Conservation (phyloP, 495 filamentous ascomycete species). For the Hapsidospora chrysogenum region DNA sequence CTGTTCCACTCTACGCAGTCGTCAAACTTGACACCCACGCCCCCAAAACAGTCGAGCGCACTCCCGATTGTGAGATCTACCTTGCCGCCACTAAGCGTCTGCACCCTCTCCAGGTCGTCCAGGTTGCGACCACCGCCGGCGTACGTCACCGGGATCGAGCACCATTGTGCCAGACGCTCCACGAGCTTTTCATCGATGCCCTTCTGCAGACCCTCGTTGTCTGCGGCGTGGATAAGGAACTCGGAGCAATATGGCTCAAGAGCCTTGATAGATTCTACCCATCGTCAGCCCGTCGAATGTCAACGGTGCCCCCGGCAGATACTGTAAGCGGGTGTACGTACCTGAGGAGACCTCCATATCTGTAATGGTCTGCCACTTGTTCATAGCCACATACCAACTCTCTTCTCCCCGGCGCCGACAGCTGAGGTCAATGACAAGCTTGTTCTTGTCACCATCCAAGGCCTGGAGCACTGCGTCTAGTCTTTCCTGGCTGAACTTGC, state of each 20-base stretch:
- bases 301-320: neutral
- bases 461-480: conserved; percentile 54
- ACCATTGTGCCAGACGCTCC: conserved; percentile 60
- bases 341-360: conserved; percentile 84
- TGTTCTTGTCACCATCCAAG: conserved; percentile 55
- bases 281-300: neutral
- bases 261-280: conserved; percentile 53
- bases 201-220: conserved; percentile 81
- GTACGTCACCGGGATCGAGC: conserved; percentile 83
- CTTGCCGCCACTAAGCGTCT: conserved; percentile 55
- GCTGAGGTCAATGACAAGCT: conserved; percentile 87
- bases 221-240: conserved; percentile 97
- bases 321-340: conserved; percentile 19
- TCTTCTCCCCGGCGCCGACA: conserved; percentile 56
- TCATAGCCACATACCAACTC: conserved; percentile 87
- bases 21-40: conserved; percentile 64
- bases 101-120: conserved; percentile 64
- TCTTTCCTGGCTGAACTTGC: conserved; percentile 55
- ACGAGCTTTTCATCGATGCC: conserved; percentile 85
- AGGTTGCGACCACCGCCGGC: conserved; percentile 78
- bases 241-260: conserved; percentile 87
- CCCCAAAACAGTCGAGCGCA: conserved; percentile 90
- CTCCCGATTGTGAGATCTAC: conserved; percentile 94
- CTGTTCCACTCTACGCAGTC: conserved; percentile 84
- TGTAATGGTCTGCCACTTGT: conserved; percentile 95